phyloP scores from a whole-genome alignment of 306 rosid species.

The Rubus parviflorus region DNA sequence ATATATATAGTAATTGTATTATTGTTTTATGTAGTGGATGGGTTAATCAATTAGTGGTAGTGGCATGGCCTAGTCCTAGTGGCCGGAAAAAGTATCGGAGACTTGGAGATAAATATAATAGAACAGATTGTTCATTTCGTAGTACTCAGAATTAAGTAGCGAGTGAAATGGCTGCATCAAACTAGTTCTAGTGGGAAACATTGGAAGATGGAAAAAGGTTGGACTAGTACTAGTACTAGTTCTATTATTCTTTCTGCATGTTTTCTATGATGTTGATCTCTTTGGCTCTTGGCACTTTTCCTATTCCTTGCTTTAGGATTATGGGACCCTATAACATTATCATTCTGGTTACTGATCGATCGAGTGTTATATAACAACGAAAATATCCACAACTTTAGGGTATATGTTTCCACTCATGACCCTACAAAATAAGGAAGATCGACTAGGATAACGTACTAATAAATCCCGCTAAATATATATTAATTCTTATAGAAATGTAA shows the following conservation, averaged over 20 bases:
- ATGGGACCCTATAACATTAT: slow-evolving; percentile 29
- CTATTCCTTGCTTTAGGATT: slow-evolving; percentile 46
- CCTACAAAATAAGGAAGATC: not conserved
- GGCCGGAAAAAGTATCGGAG: not conserved
- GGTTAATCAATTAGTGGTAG: not conserved
- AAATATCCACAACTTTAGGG: slow-evolving; percentile 15
- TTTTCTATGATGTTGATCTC: slow-evolving; percentile 33
- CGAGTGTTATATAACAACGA: not conserved
- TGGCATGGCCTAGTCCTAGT: not conserved
- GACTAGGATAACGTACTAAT: not conserved
- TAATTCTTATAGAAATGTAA: no score
- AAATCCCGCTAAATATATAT: no score
- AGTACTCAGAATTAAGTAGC: not conserved
- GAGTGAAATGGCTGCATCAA: slow-evolving; percentile 1
- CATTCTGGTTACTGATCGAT: not conserved
- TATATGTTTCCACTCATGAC: not conserved
- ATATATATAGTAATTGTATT: no score
- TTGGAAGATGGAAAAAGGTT: slow-evolving; percentile 8
- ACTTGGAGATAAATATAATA: not conserved
- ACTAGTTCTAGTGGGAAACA: slow-evolving; percentile 16
- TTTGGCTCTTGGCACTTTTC: slow-evolving; percentile 56
- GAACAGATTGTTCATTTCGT: not conserved
- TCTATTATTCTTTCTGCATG: slow-evolving; percentile 41
- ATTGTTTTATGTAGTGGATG: not conserved
- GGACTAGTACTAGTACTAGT: not conserved